Percentiles rank a stretch among this genome's conserved stretches.
Evolutionary conservation across 371 early-diverging fungal species (phyloP).

Genomic region (Batkoa obscura): DNA sequence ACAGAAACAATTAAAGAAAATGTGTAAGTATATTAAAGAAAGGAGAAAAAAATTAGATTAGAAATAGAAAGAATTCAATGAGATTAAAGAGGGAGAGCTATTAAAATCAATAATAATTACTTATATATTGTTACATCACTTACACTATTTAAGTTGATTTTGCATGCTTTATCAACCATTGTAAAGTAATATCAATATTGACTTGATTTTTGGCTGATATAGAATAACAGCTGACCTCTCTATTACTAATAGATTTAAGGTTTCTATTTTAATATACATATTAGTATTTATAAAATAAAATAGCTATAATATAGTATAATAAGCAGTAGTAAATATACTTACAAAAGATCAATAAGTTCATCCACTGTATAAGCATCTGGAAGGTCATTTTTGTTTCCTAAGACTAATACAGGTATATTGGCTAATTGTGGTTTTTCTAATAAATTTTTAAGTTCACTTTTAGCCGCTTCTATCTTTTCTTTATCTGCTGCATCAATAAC

Average conservation of each 20-base stretch:
- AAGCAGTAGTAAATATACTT: slow-evolving; percentile 12
- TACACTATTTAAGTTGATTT: not conserved
- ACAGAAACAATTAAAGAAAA: no score
- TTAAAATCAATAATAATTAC: no score
- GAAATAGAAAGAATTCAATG: no score
- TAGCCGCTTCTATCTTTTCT: slow-evolving; percentile 75
- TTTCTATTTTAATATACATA: slow-evolving; percentile 23
- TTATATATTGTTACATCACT: no score
- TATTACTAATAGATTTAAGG: slow-evolving; percentile 72
- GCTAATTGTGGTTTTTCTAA: slow-evolving; percentile 81
- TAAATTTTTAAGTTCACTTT: slow-evolving; percentile 73
- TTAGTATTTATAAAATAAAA: not conserved
- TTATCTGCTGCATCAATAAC: slow-evolving; percentile 92
- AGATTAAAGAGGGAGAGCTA: no score
- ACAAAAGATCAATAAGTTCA: slow-evolving; percentile 78
- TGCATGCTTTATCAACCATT: slow-evolving; percentile 77
- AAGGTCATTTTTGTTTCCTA: slow-evolving; percentile 98
- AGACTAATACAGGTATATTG: slow-evolving; percentile 86
- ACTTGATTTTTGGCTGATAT: slow-evolving; percentile 95
- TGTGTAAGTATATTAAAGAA: no score
- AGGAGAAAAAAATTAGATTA: no score
- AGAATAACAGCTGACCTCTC: slow-evolving; percentile 97
- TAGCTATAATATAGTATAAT: no score
- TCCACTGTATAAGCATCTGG: slow-evolving; percentile 77
- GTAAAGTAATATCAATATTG: slow-evolving; percentile 91